These are phyloP conservation scores for Solanum paucissectum DNA, from an alignment of 257 asterid genomes.

Conservation along the genomic window DNA sequence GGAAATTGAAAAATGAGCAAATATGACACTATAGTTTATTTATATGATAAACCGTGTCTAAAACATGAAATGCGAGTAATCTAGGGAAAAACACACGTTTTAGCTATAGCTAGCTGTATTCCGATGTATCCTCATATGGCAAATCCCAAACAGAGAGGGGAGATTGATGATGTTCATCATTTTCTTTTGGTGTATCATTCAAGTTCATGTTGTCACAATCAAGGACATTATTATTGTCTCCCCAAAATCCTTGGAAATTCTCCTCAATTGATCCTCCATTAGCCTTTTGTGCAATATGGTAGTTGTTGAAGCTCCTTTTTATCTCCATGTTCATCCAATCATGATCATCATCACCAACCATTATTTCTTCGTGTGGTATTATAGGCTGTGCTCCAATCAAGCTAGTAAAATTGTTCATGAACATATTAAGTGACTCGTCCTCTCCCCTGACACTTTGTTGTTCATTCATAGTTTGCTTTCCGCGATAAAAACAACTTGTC, in stretches of 20 bases:
- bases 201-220: slow-evolving; percentile 1
- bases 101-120: neutral
- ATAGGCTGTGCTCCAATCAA: neutral
- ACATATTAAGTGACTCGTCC: neutral
- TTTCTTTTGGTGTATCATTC: slow-evolving; percentile 6
- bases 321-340: slow-evolving; percentile 17
- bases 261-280: slow-evolving; percentile 1
- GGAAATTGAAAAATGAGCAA: neutral
- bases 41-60: neutral
- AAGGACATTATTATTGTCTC: slow-evolving; percentile 3
- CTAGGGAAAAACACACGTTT: neutral
- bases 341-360: neutral
- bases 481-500: neutral
- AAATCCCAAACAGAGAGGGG: slow-evolving; percentile 46
- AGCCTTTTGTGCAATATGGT: neutral
- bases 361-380: neutral
- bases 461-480: neutral
- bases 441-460: neutral
- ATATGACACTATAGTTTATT: neutral
- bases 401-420: neutral
- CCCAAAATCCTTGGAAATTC: slow-evolving; percentile 18
- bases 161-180: slow-evolving; percentile 14
- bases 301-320: neutral
- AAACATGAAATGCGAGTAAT: neutral
- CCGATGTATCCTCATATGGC: slow-evolving; percentile 11